These are phyloP conservation scores for Saccharomyces jurei DNA, from an alignment of 805 yeast genomes.

Conservation along the genomic window DNA sequence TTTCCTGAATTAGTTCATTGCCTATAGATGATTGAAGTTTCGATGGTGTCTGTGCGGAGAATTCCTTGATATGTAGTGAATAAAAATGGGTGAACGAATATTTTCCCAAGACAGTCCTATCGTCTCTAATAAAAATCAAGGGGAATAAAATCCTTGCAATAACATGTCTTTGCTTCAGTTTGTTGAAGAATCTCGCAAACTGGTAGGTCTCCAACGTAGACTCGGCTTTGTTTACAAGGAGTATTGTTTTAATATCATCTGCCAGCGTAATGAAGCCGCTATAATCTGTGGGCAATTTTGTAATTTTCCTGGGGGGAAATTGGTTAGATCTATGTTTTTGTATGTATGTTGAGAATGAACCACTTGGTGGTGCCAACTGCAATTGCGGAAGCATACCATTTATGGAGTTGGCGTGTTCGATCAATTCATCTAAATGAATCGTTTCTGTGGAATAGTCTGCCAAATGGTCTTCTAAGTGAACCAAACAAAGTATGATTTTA, in stretches of 20 bases:
- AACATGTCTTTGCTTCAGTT: conserved; percentile 30
- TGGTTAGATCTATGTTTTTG: conserved; percentile 42
- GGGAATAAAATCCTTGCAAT: conserved; percentile 60
- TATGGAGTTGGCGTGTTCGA: conserved; percentile 5
- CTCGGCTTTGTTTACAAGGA: conserved; percentile 26
- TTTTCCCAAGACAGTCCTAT: conserved; percentile 49
- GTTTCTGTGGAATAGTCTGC: conserved; percentile 9
- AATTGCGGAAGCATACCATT: not conserved
- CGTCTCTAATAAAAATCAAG: conserved; percentile 53
- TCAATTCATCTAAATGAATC: conserved; percentile 10
- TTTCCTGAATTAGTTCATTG: conserved; percentile 32
- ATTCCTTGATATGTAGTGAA: conserved; percentile 36
- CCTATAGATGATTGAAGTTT: conserved; percentile 7
- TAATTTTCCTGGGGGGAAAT: conserved; percentile 35
- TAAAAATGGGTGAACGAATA: conserved; percentile 34
- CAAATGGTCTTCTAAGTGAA: conserved; percentile 20
- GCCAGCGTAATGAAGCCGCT: conserved; percentile 27
- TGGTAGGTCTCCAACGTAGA: conserved; percentile 27
- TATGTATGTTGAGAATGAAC: conserved; percentile 39
- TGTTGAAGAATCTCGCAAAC: conserved; percentile 31
- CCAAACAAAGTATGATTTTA: conserved; percentile 25
- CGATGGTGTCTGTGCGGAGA: conserved; percentile 16
- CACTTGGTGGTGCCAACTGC: conserved; percentile 12
- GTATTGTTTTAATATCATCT: conserved; percentile 33
- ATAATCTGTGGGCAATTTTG: conserved; percentile 28